phyloP scores from a whole-genome alignment of 371 early-diverging fungal species.

The Mucor plumbeus region DNA sequence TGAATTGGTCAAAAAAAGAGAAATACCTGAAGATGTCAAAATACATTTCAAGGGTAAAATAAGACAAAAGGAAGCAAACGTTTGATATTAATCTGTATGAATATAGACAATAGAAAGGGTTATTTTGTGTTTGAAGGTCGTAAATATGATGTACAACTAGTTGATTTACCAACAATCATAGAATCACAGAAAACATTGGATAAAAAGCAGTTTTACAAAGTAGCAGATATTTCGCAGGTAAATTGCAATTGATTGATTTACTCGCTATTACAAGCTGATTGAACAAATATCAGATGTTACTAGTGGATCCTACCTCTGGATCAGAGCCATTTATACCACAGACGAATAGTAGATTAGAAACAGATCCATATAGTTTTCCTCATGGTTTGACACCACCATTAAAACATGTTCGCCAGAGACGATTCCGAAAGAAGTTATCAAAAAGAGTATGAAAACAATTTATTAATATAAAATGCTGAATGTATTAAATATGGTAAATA shows the following conservation, averaged over 20 bases:
- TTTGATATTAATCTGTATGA: background rate
- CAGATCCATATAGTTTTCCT: conserved; percentile 69
- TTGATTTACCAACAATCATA: conserved; percentile 95
- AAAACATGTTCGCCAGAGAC: conserved; percentile 79
- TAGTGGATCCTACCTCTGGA: conserved; percentile 55
- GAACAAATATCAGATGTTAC: conserved; percentile 54
- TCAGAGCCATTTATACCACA: conserved; percentile 36
- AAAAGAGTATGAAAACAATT: conserved; percentile 60
- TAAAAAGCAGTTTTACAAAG: conserved; percentile 95
- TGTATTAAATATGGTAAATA: conserved; percentile 25
- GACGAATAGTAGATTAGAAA: conserved; percentile 34
- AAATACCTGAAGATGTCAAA: conserved; percentile 69
- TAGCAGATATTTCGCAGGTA: conserved; percentile 96
- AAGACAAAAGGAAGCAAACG: background rate
- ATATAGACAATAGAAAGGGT: conserved; percentile 74
- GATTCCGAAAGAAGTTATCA: conserved; percentile 92
- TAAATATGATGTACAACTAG: conserved; percentile 70
- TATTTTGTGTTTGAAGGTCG: conserved; percentile 66
- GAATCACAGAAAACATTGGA: conserved; percentile 97
- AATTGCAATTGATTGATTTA: background rate
- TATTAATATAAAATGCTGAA: background rate
- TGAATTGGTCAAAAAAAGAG: conserved; percentile 71
- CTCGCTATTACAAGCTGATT: background rate
- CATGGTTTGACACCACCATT: conserved; percentile 95
- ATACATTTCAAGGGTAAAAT: conserved; percentile 65